Conservation (phyloP, 805 yeast species). For the Candida glaebosa region DNA sequence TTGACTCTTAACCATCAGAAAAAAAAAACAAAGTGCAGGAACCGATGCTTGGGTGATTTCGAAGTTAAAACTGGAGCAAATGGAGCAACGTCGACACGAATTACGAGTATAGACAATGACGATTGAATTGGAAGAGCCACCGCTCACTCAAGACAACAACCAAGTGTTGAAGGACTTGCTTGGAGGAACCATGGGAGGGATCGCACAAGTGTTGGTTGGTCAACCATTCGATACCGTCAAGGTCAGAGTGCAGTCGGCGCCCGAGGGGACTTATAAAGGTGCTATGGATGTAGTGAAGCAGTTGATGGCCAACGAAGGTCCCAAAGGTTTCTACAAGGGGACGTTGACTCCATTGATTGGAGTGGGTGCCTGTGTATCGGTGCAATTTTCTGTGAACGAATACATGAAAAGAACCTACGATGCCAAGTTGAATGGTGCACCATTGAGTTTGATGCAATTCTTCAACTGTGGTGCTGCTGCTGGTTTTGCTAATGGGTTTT, state of each 20-base stretch:
- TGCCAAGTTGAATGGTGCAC: slow-evolving; percentile 40
- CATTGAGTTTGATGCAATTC: slow-evolving; percentile 60
- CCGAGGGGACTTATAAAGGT: slow-evolving; percentile 69
- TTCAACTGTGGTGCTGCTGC: slow-evolving; percentile 87
- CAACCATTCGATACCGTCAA: slow-evolving; percentile 96
- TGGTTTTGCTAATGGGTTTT: slow-evolving; percentile 82
- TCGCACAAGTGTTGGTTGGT: slow-evolving; percentile 92
- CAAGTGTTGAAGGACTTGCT: slow-evolving; percentile 71
- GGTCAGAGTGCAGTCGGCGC: slow-evolving; percentile 86
- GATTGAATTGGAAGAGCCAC: slow-evolving; percentile 44
- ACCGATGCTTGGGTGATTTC: background rate
- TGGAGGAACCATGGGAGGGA: slow-evolving; percentile 94
- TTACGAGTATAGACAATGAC: slow-evolving; percentile 33
- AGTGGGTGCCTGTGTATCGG: slow-evolving; percentile 95
- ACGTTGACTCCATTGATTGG: slow-evolving; percentile 46
- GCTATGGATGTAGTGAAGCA: slow-evolving; percentile 75
- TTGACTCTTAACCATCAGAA: background rate
- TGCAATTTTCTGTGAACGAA: slow-evolving; percentile 94
- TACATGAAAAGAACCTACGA: slow-evolving; percentile 81
- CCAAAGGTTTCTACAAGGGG: slow-evolving; percentile 42
- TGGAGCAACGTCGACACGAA: too few relatives aligned
- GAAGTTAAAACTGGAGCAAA: background rate
- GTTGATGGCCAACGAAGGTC: slow-evolving; percentile 48
- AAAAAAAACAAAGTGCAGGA: background rate
- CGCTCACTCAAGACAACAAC: slow-evolving; percentile 26